Conservation (phyloP, 2,329 filamentous ascomycete genomes). For the Huntiella bhutanensis region DNA sequence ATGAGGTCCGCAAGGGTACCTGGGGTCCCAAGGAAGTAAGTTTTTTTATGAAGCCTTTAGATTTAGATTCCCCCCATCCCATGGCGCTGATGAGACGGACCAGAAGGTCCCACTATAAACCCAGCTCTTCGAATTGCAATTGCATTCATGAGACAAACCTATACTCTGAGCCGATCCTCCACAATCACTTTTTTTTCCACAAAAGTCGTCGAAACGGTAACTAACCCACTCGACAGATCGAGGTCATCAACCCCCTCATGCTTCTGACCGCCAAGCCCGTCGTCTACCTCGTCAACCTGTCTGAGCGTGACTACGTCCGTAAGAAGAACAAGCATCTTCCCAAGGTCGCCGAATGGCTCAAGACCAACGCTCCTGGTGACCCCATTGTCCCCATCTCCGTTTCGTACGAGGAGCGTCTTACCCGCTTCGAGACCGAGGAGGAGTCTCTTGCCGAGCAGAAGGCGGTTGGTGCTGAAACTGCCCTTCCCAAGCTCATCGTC, state of each 20-base stretch:
- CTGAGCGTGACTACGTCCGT: slow-evolving; percentile 88
- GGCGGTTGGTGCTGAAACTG: slow-evolving; percentile 68
- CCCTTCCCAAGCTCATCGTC: slow-evolving; percentile 74
- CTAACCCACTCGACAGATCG: slow-evolving; percentile 49
- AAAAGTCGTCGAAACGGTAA: background rate
- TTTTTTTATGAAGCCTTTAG: slow-evolving; percentile 11
- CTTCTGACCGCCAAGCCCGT: slow-evolving; percentile 92
- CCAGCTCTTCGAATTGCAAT: slow-evolving; percentile 98
- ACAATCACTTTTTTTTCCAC: slow-evolving; percentile 16
- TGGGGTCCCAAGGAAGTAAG: slow-evolving; percentile 93
- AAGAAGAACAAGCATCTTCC: slow-evolving; percentile 99
- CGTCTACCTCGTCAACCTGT: slow-evolving; percentile 91
- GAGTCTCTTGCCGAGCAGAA: slow-evolving; percentile 75
- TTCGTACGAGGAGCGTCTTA: slow-evolving; percentile 79
- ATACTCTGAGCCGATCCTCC: slow-evolving; percentile 13
- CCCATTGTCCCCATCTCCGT: slow-evolving; percentile 89
- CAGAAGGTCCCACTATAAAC: slow-evolving; percentile 43
- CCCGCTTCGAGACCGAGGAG: slow-evolving; percentile 57
- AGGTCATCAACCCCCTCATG: slow-evolving; percentile 92
- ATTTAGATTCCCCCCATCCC: slow-evolving; percentile 4
- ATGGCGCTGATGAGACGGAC: slow-evolving; percentile 12
- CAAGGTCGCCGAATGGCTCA: slow-evolving; percentile 89
- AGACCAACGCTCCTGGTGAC: slow-evolving; percentile 71
- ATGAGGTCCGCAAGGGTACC: slow-evolving; percentile 78
- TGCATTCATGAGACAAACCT: slow-evolving; percentile 15